These are phyloP conservation scores for Globisporangium emineosum DNA, from an alignment of 352 stramenopile species.

Conservation along the genomic window DNA sequence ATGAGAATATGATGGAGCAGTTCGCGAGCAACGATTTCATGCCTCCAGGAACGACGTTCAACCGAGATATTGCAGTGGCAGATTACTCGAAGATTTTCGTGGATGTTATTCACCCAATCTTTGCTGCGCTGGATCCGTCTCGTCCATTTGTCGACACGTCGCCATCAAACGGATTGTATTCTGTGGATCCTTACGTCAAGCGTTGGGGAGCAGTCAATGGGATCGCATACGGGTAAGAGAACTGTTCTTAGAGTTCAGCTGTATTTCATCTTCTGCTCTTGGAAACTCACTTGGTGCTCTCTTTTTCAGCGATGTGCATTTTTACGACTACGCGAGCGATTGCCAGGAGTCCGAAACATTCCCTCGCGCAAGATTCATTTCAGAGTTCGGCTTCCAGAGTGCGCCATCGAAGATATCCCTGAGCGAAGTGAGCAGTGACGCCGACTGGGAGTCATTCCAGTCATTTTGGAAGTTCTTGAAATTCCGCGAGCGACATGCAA, in stretches of 20 bases:
- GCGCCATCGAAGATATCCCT: slow-evolving; percentile 59
- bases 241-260: not conserved
- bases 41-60: slow-evolving; percentile 45
- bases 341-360: slow-evolving; percentile 77
- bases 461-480: slow-evolving; percentile 71
- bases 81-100: slow-evolving; percentile 85
- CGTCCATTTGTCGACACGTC: slow-evolving; percentile 86
- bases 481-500: slow-evolving; percentile 78
- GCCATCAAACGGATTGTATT: slow-evolving; percentile 82
- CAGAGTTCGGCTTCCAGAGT: slow-evolving; percentile 87
- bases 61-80: slow-evolving; percentile 69
- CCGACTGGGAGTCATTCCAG: slow-evolving; percentile 70
- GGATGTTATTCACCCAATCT: slow-evolving; percentile 59
- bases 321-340: slow-evolving; percentile 80
- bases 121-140: slow-evolving; percentile 41
- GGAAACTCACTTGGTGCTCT: not conserved
- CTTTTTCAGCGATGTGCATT: slow-evolving; percentile 73
- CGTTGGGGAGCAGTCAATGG: slow-evolving; percentile 67
- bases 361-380: slow-evolving; percentile 73
- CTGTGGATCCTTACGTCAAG: slow-evolving; percentile 74
- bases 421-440: slow-evolving; percentile 35
- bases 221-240: slow-evolving; percentile 48
- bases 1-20: slow-evolving; percentile 86
- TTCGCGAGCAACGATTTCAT: slow-evolving; percentile 60
- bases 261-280: slow-evolving; percentile 3